Evolutionary conservation across 2,329 filamentous ascomycete species (phyloP).

Genomic region (Ceratocystis huliohia): DNA sequence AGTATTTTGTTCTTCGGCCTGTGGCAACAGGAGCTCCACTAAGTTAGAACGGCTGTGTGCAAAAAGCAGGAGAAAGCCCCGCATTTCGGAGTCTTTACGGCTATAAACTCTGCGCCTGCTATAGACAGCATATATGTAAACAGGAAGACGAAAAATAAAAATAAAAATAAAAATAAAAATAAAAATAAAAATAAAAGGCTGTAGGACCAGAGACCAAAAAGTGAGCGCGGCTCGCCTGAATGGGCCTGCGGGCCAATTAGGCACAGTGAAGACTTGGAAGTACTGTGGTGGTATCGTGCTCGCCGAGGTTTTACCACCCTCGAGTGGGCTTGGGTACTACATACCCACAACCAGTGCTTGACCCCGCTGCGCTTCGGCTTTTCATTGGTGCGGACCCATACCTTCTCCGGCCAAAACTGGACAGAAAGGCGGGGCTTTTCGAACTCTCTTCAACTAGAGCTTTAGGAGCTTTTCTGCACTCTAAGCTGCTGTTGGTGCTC

Average conservation of each 20-base stretch:
- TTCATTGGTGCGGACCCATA: not conserved
- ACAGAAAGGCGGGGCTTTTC: not conserved
- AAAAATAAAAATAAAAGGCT: no score
- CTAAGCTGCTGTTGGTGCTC: no score
- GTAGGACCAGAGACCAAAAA: no score
- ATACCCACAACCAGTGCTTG: not conserved
- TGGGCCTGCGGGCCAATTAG: no score
- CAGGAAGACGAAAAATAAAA: not conserved
- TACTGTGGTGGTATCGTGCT: not conserved
- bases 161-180: no score
- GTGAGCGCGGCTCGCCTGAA: no score
- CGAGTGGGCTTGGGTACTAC: not conserved
- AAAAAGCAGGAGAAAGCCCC: not conserved
- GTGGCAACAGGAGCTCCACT: no score
- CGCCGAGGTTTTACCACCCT: not conserved
- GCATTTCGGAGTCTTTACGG: not conserved
- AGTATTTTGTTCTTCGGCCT: no score
- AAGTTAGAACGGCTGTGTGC: no score
- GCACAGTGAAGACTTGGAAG: not conserved
- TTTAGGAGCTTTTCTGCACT: not conserved
- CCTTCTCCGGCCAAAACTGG: not conserved
- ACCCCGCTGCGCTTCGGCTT: not conserved
- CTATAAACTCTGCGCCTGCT: not conserved
- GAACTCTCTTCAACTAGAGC: not conserved
- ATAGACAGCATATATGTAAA: not conserved